These are phyloP conservation scores for Veloporphyrellus conicus DNA, from an alignment of 1,284 basidiomycete genomes.

Conservation along the genomic window DNA sequence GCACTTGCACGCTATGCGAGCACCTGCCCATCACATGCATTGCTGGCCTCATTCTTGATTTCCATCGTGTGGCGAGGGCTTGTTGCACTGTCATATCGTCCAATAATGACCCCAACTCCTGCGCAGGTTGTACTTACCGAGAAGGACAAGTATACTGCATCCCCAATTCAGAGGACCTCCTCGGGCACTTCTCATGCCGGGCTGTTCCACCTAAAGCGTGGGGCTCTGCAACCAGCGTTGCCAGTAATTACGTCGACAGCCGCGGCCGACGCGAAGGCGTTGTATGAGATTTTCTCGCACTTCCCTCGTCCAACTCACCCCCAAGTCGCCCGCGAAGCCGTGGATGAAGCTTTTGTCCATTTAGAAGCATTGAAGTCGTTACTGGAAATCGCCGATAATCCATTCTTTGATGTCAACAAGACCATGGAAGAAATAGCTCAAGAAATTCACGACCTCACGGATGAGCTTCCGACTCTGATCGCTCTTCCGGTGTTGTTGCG, in stretches of 20 bases:
- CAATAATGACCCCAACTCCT: slow-evolving; percentile 34
- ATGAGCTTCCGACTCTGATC: slow-evolving; percentile 64
- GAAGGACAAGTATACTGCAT: slow-evolving; percentile 41
- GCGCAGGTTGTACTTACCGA: slow-evolving; percentile 23
- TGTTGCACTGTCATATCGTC: slow-evolving; percentile 63
- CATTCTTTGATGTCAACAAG: slow-evolving; percentile 25
- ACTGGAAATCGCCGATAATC: slow-evolving; percentile 45
- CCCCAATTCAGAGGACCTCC: slow-evolving; percentile 43
- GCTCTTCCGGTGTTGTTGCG: slow-evolving; percentile 63
- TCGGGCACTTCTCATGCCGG: slow-evolving; percentile 56
- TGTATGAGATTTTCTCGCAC: slow-evolving; percentile 54
- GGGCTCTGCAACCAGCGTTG: slow-evolving; percentile 63
- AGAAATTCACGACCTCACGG: slow-evolving; percentile 50
- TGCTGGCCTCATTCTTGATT: slow-evolving; percentile 66
- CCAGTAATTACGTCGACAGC: slow-evolving; percentile 43
- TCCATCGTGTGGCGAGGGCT: slow-evolving; percentile 67
- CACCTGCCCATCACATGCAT: slow-evolving; percentile 49
- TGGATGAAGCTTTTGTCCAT: slow-evolving; percentile 69
- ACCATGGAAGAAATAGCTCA: slow-evolving; percentile 31
- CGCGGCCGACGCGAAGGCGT: slow-evolving; percentile 53
- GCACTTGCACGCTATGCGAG: slow-evolving; percentile 55
- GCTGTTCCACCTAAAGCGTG: slow-evolving; percentile 63
- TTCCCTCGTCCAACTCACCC: slow-evolving; percentile 59
- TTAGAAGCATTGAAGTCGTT: slow-evolving; percentile 54
- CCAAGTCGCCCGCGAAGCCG: slow-evolving; percentile 64